Evolutionary conservation across 768 basidiomycete species (phyloP).

Genomic region (Mycena polygramma): DNA sequence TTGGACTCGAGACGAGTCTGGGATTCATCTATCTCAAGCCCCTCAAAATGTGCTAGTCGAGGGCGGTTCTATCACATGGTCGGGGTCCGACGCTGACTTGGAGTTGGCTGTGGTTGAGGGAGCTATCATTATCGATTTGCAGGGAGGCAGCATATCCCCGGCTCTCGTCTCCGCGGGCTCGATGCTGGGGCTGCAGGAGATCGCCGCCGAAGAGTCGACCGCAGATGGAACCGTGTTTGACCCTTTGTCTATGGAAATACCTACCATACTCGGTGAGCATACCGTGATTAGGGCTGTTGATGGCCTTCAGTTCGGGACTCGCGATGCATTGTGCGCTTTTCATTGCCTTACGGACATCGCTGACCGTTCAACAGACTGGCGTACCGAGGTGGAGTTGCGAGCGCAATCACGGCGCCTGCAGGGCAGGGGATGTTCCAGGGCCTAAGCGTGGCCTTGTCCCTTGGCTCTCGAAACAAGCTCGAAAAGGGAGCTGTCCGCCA

Average conservation of each 20-base stretch:
- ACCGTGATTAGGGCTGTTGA: constrained; percentile 71
- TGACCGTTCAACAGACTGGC: constrained; percentile 60
- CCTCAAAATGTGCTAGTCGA: constrained; percentile 58
- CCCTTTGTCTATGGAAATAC: constrained; percentile 55
- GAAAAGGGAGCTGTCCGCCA: constrained; percentile 70
- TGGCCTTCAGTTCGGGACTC: constrained; percentile 77
- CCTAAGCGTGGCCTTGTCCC: constrained; percentile 69
- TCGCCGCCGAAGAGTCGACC: constrained; percentile 68
- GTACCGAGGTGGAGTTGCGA: constrained; percentile 74
- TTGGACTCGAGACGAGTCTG: constrained; percentile 19
- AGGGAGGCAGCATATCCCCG: constrained; percentile 48
- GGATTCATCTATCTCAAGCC: background rate
- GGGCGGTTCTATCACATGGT: constrained; percentile 59
- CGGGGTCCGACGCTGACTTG: constrained; percentile 52
- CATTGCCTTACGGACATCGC: background rate
- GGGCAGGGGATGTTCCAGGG: constrained; percentile 66
- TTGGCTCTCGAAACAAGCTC: constrained; percentile 68
- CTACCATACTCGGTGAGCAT: constrained; percentile 58
- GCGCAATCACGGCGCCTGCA: constrained; percentile 68
- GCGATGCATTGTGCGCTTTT: constrained; percentile 60
- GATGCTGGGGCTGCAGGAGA: constrained; percentile 74
- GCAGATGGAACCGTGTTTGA: constrained; percentile 70
- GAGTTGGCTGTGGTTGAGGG: constrained; percentile 38
- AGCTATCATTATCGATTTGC: constrained; percentile 41
- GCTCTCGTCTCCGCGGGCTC: constrained; percentile 76